phyloP scores from a whole-genome alignment of 495 filamentous ascomycete species.

The Podospora pseudocomata region DNA sequence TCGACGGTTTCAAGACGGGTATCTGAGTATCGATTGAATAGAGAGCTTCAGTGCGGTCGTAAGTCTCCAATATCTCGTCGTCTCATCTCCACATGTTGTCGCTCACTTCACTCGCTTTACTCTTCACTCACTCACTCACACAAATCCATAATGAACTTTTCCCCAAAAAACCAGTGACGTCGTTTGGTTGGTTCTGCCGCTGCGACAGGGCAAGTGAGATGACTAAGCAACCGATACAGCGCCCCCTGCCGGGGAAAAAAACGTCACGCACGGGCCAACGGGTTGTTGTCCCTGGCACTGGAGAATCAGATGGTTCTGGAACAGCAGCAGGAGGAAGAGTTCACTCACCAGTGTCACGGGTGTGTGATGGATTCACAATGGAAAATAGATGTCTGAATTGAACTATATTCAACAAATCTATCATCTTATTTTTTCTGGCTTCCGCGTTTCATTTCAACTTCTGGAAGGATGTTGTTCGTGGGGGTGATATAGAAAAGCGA shows the following conservation, averaged over 20 bases:
- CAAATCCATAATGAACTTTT: neutral
- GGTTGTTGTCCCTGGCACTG: neutral
- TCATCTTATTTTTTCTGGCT: neutral
- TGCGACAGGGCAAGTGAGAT: neutral
- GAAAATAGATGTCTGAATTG: neutral
- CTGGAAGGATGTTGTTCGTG: neutral
- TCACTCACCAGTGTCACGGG: neutral
- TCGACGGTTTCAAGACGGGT: too few relatives aligned
- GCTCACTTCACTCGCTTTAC: too few relatives aligned
- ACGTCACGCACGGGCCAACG: neutral
- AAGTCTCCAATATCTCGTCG: too few relatives aligned
- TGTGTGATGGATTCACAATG: neutral
- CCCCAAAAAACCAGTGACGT: neutral
- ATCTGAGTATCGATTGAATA: too few relatives aligned
- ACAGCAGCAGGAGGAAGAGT: neutral
- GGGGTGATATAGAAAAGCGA: neutral
- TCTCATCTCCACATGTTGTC: too few relatives aligned
- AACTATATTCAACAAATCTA: neutral
- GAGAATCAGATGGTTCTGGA: neutral
- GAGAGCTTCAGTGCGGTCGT: too few relatives aligned
- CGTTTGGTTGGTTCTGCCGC: neutral
- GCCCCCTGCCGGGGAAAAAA: neutral
- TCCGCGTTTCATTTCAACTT: too few relatives aligned
- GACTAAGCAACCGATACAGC: neutral
- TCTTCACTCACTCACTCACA: neutral